A percentile compares a stretch with the other conserved stretches of the same genome.
These are phyloP conservation scores for Endogone sp. DNA, from an alignment of 192 early-diverging fungal genomes.

Conservation along the genomic window DNA sequence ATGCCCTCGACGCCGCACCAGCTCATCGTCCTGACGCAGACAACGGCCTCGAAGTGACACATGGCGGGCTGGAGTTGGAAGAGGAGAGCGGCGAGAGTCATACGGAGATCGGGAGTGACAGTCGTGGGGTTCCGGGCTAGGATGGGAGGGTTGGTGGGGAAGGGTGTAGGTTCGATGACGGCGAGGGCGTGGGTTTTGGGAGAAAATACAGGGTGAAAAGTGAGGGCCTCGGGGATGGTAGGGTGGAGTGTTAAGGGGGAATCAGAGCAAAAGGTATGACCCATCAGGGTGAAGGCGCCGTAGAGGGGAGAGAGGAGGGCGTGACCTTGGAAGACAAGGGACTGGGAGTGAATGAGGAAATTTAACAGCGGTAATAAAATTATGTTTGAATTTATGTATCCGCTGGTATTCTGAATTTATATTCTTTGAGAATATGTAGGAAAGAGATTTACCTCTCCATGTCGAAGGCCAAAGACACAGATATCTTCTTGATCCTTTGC, in stretches of 20 bases:
- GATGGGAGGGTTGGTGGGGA: neutral
- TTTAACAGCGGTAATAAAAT: no score
- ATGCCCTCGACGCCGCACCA: slow-evolving; percentile 43
- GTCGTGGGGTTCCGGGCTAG: neutral
- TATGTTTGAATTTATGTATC: no score
- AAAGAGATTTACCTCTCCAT: no score
- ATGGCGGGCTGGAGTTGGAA: neutral
- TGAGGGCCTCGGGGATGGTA: slow-evolving; percentile 12
- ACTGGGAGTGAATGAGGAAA: slow-evolving; percentile 13
- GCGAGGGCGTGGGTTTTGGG: slow-evolving; percentile 42
- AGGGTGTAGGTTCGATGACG: slow-evolving; percentile 28
- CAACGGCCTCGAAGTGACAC: slow-evolving; percentile 25
- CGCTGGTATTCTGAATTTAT: no score
- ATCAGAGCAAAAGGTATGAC: slow-evolving; percentile 27
- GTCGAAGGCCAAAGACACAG: no score
- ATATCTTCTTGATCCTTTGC: no score
- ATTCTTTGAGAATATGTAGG: no score
- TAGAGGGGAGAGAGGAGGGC: slow-evolving; percentile 37
- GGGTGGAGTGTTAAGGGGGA: neutral
- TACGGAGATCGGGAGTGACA: slow-evolving; percentile 1
- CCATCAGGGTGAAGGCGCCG: slow-evolving; percentile 36
- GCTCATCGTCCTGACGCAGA: slow-evolving; percentile 32
- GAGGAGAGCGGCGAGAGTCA: slow-evolving; percentile 16
- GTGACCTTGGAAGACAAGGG: slow-evolving; percentile 46
- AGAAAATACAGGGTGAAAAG: slow-evolving; percentile 40